Evolutionary conservation across 495 filamentous ascomycete species (phyloP).

Genomic region (Penicillium bialowiezense): DNA sequence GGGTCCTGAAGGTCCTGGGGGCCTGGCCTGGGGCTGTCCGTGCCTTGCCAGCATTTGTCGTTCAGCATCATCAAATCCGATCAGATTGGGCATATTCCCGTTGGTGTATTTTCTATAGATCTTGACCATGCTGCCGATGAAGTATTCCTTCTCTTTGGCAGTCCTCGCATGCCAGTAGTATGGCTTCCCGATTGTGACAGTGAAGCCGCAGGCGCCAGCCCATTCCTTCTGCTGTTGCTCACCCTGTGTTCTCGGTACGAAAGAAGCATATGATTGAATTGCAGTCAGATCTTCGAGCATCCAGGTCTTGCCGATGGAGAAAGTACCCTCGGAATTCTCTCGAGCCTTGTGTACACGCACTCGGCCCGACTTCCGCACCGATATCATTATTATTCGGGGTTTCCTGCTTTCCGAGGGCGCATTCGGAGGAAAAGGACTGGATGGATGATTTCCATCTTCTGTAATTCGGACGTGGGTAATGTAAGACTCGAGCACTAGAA

Average conservation of each 20-base stretch:
- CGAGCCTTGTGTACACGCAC: slow-evolving; percentile 96
- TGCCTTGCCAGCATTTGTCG: slow-evolving; percentile 64
- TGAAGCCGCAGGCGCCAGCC: slow-evolving; percentile 78
- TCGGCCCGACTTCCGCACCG: slow-evolving; percentile 85
- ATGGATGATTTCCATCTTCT: slow-evolving; percentile 83
- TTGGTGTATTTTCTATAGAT: slow-evolving; percentile 95
- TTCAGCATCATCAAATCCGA: slow-evolving; percentile 79
- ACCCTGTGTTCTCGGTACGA: slow-evolving; percentile 46
- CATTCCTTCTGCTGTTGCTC: slow-evolving; percentile 70
- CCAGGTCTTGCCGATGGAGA: slow-evolving; percentile 99
- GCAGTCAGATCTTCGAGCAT: slow-evolving; percentile 78
- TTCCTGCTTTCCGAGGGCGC: slow-evolving; percentile 74
- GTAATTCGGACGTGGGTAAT: slow-evolving; percentile 92
- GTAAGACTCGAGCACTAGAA: slow-evolving; percentile 83
- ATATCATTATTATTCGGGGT: slow-evolving; percentile 82
- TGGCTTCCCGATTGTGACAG: slow-evolving; percentile 85
- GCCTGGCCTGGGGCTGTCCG: slow-evolving; percentile 22
- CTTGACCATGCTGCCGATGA: slow-evolving; percentile 90
- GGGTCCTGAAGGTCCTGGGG: slow-evolving; percentile 14
- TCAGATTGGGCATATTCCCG: slow-evolving; percentile 72
- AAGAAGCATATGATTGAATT: slow-evolving; percentile 73
- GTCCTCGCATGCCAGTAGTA: slow-evolving; percentile 96
- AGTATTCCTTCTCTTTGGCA: slow-evolving; percentile 95
- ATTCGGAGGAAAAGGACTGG: slow-evolving; percentile 75
- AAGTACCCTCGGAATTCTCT: slow-evolving; percentile 88